These are phyloP conservation scores for Aspergillus campestris DNA, from an alignment of 495 filamentous ascomycete species.

Conservation along the genomic window DNA sequence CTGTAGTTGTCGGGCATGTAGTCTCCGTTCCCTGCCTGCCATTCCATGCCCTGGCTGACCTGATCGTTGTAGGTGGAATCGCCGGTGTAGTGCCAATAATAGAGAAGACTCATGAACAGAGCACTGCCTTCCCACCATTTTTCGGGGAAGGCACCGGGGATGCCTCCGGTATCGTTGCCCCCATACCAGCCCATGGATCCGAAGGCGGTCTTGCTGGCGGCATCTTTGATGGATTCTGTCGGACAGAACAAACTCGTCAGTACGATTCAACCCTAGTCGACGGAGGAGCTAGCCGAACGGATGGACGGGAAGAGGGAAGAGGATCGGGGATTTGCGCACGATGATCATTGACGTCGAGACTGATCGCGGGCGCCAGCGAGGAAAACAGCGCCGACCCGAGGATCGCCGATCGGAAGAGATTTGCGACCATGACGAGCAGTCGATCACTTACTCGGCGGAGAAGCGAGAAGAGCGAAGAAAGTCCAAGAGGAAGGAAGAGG, in stretches of 20 bases:
- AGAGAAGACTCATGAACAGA: slow-evolving; percentile 41
- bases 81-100: slow-evolving; percentile 50
- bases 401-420: too few species aligned
- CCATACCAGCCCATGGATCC: slow-evolving; percentile 65
- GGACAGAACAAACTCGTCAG: not conserved
- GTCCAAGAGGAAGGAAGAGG: too few species aligned
- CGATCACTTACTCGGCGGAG: too few species aligned
- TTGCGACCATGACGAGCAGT: too few species aligned
- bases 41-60: slow-evolving; percentile 39
- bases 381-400: not conserved
- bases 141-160: slow-evolving; percentile 47
- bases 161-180: slow-evolving; percentile 54
- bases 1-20: slow-evolving; percentile 41
- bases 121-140: slow-evolving; percentile 79
- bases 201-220: slow-evolving; percentile 48
- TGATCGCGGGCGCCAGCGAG: slow-evolving; percentile 3
- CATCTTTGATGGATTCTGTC: slow-evolving; percentile 56
- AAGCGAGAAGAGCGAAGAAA: too few species aligned
- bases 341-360: slow-evolving; percentile 1
- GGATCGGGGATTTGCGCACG: slow-evolving; percentile 3
- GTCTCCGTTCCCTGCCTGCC: slow-evolving; percentile 40
- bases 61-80: slow-evolving; percentile 46
- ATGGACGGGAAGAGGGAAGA: not conserved
- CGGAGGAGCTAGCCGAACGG: too few species aligned
- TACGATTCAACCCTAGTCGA: not conserved